Evolutionary conservation across 140 eudicot species (phyloP), one percentile per base, ranked within the genome.

Genomic region (Stevia rebaudiana): DNA sequence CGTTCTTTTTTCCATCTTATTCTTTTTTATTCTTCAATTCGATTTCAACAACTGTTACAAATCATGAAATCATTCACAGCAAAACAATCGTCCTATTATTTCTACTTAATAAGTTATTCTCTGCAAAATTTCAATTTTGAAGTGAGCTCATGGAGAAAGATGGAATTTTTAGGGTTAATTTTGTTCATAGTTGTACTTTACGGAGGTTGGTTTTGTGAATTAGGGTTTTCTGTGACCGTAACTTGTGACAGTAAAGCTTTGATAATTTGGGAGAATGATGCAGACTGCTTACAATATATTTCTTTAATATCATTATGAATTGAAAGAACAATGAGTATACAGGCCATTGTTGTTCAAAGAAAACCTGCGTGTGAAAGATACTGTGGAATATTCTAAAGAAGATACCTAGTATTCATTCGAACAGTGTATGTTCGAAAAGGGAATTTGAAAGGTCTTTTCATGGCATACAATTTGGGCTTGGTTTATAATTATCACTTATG

Each of bases 241-340:
- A 84, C 81, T 5, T 87, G 81, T 63, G 95, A 87, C 72, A 75
- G 73, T 40, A 81, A 72, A 74, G 88, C 95, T 50, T 61, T 87
- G 71, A 44, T 87, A 18, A 87, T 87, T n/a, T n/a, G n/a, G n/a
- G n/a, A n/a, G n/a, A n/a, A n/a, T n/a, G n/a, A n/a, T n/a, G n/a
- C n/a, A n/a, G n/a, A n/a, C n/a, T n/a, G n/a, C n/a, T n/a, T n/a
- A n/a, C n/a, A n/a, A n/a, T n/a, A n/a, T n/a, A n/a, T n/a, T n/a
- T n/a, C n/a, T n/a, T n/a, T n/a, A n/a, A n/a, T n/a, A n/a, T n/a
- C n/a, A n/a, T n/a, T n/a, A n/a, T n/a, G n/a, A n/a, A n/a, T n/a
- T n/a, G n/a, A n/a, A n/a, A n/a, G n/a, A n/a, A n/a, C n/a, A n/a
- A n/a, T n/a, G n/a, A n/a, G n/a, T n/a, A n/a, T n/a, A n/a, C n/a